Percentiles rank a stretch among this genome's conserved stretches.
phyloP scores from a whole-genome alignment of 75 land plant species.

The Cryptomeria japonica region DNA sequence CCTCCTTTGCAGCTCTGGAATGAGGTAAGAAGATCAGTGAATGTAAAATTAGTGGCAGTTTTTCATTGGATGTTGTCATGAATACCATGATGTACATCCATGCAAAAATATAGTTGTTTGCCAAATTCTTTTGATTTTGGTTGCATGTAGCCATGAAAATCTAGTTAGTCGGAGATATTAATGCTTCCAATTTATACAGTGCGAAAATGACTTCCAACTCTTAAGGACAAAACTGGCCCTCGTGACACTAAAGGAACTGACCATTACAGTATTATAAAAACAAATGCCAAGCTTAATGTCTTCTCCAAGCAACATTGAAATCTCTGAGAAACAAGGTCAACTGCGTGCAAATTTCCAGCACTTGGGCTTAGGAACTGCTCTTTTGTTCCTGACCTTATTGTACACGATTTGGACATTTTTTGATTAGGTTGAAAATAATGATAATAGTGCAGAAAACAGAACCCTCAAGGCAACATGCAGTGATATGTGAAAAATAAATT shows the following conservation, averaged over 20 bases:
- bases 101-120: neutral
- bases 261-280: no score
- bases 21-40: neutral
- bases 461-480: neutral
- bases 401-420: neutral
- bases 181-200: neutral
- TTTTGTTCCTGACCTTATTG: neutral
- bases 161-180: neutral
- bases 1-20: no score
- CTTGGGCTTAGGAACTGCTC: neutral
- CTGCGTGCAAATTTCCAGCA: neutral
- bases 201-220: neutral
- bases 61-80: neutral
- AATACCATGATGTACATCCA: neutral
- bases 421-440: neutral
- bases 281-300: neutral
- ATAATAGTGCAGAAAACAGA: neutral
- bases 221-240: neutral
- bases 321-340: neutral
- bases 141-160: no score
- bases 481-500: neutral
- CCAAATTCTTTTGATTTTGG: neutral
- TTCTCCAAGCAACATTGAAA: neutral
- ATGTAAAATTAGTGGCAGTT: neutral
- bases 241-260: neutral